Evolutionary conservation across 495 filamentous ascomycete genomes (phyloP).

Genomic region (Pseudomonodictys pantanalensis): DNA sequence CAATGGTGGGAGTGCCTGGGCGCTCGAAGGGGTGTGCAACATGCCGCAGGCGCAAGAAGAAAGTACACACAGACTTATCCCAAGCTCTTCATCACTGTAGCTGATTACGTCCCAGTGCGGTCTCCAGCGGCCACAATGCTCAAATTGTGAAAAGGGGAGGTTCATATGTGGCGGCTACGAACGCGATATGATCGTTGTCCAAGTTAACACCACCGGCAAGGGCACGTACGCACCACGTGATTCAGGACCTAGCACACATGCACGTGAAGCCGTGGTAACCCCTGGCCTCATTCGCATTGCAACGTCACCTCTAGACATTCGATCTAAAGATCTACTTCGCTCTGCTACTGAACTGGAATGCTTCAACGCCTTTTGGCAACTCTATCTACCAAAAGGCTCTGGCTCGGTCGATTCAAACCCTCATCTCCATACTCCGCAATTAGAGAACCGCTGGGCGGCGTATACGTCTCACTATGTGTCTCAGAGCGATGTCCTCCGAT

Average conservation of each 20-base stretch:
- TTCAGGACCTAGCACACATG: neutral
- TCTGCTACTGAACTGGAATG: constrained; percentile 8
- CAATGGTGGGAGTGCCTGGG: constrained; percentile 24
- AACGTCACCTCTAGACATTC: neutral
- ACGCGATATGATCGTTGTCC: constrained; percentile 17
- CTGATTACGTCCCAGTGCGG: constrained; percentile 5
- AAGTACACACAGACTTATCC: constrained; percentile 11
- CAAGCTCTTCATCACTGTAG: neutral
- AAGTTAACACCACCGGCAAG: neutral
- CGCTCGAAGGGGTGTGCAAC: constrained; percentile 21
- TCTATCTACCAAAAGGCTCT: constrained; percentile 9
- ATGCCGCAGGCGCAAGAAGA: constrained; percentile 15
- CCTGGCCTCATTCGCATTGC: neutral
- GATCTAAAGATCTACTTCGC: constrained; percentile 1
- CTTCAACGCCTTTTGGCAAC: constrained; percentile 18
- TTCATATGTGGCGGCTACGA: constrained; percentile 18
- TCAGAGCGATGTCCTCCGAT: constrained; percentile 4
- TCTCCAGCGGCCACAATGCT: constrained; percentile 13
- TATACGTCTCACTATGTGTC: constrained; percentile 1
- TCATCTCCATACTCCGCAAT: neutral
- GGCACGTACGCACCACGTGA: neutral
- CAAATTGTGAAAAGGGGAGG: constrained; percentile 6
- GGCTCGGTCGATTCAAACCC: neutral
- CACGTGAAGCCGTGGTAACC: neutral
- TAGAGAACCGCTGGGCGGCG: neutral